A percentile compares a stretch with the other conserved stretches of the same genome.
Evolutionary conservation across 345 rosid species (phyloP).

Genomic region (Geranium brycei): DNA sequence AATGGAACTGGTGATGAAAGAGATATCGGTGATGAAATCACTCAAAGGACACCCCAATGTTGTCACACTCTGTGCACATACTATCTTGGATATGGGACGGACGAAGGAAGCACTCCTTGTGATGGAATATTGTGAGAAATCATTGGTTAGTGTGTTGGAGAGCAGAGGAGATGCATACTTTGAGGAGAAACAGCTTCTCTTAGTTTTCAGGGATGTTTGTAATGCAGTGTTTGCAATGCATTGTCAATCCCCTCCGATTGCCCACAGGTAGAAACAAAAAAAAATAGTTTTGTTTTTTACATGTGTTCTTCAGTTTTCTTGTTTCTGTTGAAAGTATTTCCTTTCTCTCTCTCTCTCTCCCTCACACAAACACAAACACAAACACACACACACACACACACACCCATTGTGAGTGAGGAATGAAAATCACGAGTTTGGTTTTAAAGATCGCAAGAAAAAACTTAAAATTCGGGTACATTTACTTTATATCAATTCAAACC

Average conservation of each 20-base stretch:
- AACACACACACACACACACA: too few relatives aligned
- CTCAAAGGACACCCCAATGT: constrained; percentile 87
- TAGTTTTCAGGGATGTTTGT: constrained; percentile 73
- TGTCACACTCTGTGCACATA: constrained; percentile 52
- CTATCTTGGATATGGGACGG: constrained; percentile 78
- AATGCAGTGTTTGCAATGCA: constrained; percentile 97
- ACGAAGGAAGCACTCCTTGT: constrained; percentile 81
- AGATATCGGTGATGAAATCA: constrained; percentile 71
- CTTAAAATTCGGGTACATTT: too few relatives aligned
- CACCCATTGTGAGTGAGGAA: too few relatives aligned
- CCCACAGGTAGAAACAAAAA: constrained; percentile 51
- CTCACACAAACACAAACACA: too few relatives aligned
- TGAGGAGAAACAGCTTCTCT: constrained; percentile 74
- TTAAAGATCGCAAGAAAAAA: too few relatives aligned
- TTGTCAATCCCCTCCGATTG: constrained; percentile 73
- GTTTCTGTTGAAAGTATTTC: not conserved
- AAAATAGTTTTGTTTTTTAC: not conserved
- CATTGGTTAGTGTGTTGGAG: constrained; percentile 72
- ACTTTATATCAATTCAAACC: too few relatives aligned
- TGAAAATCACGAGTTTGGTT: too few relatives aligned
- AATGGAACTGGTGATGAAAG: constrained; percentile 56
- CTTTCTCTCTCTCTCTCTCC: not conserved
- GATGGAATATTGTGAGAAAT: constrained; percentile 88
- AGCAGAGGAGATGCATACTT: constrained; percentile 68
- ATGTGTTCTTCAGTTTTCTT: not conserved